Evolutionary conservation across 2,329 filamentous ascomycete genomes (phyloP), one percentile per base, ranked within the genome.

Genomic region (Xylariales sp.): DNA sequence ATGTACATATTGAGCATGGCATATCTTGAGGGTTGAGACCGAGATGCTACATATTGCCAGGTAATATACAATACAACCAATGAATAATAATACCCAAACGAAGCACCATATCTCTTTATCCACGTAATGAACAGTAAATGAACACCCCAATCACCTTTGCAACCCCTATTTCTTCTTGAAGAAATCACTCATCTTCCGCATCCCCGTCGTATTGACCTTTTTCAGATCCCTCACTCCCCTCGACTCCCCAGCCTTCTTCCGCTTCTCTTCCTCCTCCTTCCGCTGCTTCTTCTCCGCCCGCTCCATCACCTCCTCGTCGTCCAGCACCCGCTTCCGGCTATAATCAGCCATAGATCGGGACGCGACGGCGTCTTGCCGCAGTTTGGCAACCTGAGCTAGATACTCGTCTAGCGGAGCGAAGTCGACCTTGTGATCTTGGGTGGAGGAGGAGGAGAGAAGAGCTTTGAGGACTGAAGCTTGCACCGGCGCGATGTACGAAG

Each of bases 161-260:
- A 33, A 33, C 16, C 12, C 31, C 19, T 19, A 43, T 27, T 76
- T 78, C 66, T 91, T 94, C 46, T 80, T 80, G 63, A 98, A 98
- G 66, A 98, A 98, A 47, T 83, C 78, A 59, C 87, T 95, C 77
- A 98, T 78, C 71, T 97, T 98, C 75, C 86, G 93, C 93, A 98
- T 98, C 2, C 93, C 93, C 16, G 68, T 79, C 0, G 85, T 90
- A 64, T 97, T 86, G 35, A 90, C 91, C 68, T 97, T 98, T 61
- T 86, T 86, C 56, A 98, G 61, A 35, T 90, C 77, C 58, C 82
- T 83, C 1, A 96, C 80, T 1, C 80, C 90, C 20, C 81, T 74
- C 47, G 86, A 93, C 65, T 87, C 78, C 18, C 70, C 71, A 3
- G 77, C 79, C 66, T 94, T 90, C 64, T 83, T 90, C 61, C 80